Conservation (phyloP, 2,329 filamentous ascomycete species). For the Penicillium sumatraense region DNA sequence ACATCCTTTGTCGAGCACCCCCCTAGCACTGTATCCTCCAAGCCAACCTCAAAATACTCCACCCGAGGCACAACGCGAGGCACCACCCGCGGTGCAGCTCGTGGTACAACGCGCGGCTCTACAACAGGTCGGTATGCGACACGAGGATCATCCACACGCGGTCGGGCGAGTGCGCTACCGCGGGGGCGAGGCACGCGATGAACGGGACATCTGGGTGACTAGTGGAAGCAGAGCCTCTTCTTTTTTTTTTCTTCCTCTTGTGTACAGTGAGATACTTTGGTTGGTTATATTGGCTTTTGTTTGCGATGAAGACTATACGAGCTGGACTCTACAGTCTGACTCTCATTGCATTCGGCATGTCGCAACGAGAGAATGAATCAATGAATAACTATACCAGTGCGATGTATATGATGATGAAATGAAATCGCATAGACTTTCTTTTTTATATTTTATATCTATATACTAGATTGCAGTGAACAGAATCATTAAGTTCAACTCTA, state of each 20-base stretch:
- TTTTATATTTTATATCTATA: too few species aligned
- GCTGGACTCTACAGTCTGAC: neutral
- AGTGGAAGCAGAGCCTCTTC: too few species aligned
- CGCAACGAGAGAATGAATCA: neutral
- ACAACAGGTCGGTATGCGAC: constrained; percentile 41
- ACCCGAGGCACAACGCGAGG: constrained; percentile 33
- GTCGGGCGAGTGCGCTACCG: constrained; percentile 44
- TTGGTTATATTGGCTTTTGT: neutral
- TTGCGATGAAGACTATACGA: neutral
- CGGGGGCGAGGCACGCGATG: constrained; percentile 46
- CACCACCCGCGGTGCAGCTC: constrained; percentile 29
- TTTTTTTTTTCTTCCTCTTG: too few species aligned
- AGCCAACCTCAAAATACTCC: constrained; percentile 43
- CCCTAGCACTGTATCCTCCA: constrained; percentile 54
- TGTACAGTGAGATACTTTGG: neutral
- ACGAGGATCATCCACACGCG: constrained; percentile 37
- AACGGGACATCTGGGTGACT: too few species aligned
- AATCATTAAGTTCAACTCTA: too few species aligned
- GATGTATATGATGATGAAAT: neutral
- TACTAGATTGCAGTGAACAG: too few species aligned
- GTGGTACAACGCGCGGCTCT: constrained; percentile 29
- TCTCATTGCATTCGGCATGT: neutral
- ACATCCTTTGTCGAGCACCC: constrained; percentile 91
- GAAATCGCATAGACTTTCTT: too few species aligned
- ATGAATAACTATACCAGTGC: neutral